phyloP scores from a whole-genome alignment of 2,329 filamentous ascomycete genomes.

The Aureobasidium sp. region DNA sequence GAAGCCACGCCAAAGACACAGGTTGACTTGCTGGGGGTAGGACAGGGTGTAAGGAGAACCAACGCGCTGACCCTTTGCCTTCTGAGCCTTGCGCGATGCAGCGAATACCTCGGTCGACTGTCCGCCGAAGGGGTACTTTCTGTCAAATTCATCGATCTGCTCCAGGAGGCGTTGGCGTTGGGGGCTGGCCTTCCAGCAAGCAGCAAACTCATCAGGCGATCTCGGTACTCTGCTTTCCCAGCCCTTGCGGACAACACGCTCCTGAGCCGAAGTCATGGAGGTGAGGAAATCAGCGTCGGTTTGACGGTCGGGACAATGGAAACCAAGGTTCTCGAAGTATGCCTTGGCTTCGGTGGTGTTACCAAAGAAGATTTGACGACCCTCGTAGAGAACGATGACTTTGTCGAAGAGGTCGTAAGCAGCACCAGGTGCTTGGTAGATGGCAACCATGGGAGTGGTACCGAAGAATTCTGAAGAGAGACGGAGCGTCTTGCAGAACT shows the following conservation, averaged over 20 bases:
- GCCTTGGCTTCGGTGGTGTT: conserved; percentile 52
- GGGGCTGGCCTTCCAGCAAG: conserved; percentile 47
- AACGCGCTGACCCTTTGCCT: conserved; percentile 43
- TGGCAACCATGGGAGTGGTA: conserved; percentile 60
- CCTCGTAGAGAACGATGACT: conserved; percentile 58
- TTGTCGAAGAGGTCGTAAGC: conserved; percentile 66
- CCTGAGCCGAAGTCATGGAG: conserved; percentile 53
- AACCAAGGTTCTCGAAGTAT: conserved; percentile 66
- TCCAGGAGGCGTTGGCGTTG: conserved; percentile 37
- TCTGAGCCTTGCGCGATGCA: conserved; percentile 38
- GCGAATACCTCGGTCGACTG: conserved; percentile 39
- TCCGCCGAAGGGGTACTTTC: conserved; percentile 38
- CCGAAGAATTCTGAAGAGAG: conserved; percentile 59
- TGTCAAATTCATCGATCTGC: conserved; percentile 40
- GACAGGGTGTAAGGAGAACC: conserved; percentile 75
- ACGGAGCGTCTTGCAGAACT: conserved; percentile 64
- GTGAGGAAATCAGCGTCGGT: conserved; percentile 72
- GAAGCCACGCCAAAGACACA: conserved; percentile 77
- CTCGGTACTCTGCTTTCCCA: conserved; percentile 40
- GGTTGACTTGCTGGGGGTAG: conserved; percentile 61
- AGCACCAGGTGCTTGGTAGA: conserved; percentile 63
- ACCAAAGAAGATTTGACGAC: conserved; percentile 66
- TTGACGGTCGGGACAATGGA: conserved; percentile 61
- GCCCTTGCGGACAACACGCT: conserved; percentile 38
- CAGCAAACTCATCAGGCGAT: conserved; percentile 43